Evolutionary conservation across 306 rosid species (phyloP).

Genomic region (Alnus glutinosa): DNA sequence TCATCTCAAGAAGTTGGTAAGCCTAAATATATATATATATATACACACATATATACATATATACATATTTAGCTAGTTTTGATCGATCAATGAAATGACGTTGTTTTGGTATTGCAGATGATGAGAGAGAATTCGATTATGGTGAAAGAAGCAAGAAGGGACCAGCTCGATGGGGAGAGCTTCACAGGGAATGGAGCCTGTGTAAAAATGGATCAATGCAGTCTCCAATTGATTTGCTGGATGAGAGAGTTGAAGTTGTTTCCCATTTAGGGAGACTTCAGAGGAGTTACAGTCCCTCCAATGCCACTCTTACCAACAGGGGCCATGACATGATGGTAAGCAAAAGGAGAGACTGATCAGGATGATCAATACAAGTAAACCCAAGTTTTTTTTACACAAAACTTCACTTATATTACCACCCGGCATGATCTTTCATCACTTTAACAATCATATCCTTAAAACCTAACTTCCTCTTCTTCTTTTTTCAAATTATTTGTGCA

Average conservation of each 20-base stretch:
- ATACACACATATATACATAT: no score
- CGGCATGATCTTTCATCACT: no score
- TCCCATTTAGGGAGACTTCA: constrained; percentile 36
- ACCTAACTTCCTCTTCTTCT: no score
- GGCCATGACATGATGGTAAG: constrained; percentile 75
- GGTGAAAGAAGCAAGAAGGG: constrained; percentile 40
- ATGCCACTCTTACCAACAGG: constrained; percentile 65
- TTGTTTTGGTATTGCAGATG: constrained; percentile 35
- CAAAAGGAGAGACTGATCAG: no score
- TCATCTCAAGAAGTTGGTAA: constrained; percentile 59
- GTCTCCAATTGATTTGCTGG: constrained; percentile 65
- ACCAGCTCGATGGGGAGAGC: constrained; percentile 65
- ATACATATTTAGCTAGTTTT: no score
- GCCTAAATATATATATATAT: no score
- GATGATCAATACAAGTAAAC: no score
- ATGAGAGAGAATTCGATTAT: constrained; percentile 59
- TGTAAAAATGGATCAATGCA: constrained; percentile 67
- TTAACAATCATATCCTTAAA: no score
- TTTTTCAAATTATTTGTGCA: no score
- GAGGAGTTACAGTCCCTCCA: constrained; percentile 43
- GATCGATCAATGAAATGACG: no score
- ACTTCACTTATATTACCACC: no score
- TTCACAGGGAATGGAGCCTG: constrained; percentile 51
- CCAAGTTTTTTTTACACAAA: no score
- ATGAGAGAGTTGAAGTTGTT: constrained; percentile 45